phyloP scores from a whole-genome alignment of 2,329 filamentous ascomycete genomes.

The Hortaea werneckii region DNA sequence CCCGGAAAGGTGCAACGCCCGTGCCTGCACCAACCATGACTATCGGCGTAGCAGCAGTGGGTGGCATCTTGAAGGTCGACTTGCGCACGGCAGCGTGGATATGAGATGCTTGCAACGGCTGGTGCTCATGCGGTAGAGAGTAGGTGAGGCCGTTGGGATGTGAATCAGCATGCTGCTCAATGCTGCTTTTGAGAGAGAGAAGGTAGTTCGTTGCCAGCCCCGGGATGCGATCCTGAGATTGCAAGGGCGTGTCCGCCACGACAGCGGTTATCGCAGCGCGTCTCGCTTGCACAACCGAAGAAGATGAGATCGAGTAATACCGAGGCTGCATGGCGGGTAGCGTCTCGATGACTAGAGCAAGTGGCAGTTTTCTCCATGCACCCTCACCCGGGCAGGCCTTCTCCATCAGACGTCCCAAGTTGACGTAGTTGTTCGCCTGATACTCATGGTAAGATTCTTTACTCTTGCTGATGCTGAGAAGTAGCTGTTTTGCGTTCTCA shows the following conservation, averaged over 20 bases:
- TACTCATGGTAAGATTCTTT: constrained; percentile 27
- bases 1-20: constrained; percentile 40
- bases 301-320: constrained; percentile 16
- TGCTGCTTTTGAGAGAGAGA: constrained; percentile 2
- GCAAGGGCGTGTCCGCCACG: constrained; percentile 25
- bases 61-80: constrained; percentile 39
- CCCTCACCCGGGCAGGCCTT: constrained; percentile 12
- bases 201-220: constrained; percentile 32
- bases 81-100: constrained; percentile 30
- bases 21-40: constrained; percentile 45
- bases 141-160: constrained; percentile 5
- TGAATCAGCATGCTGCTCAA: background rate
- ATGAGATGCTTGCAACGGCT: background rate
- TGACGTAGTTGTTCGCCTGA: constrained; percentile 25
- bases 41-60: constrained; percentile 34
- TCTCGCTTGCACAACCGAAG: constrained; percentile 29
- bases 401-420: constrained; percentile 29
- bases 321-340: constrained; percentile 15
- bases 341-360: constrained; percentile 43
- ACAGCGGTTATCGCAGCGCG: constrained; percentile 29
- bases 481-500: constrained; percentile 19
- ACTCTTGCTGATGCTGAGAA: constrained; percentile 23
- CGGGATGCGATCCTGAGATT: constrained; percentile 17
- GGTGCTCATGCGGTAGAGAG: background rate
- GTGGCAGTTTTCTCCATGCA: constrained; percentile 26